Conservation (phyloP, 345 rosid species). For the Rhizophora mangle region DNA sequence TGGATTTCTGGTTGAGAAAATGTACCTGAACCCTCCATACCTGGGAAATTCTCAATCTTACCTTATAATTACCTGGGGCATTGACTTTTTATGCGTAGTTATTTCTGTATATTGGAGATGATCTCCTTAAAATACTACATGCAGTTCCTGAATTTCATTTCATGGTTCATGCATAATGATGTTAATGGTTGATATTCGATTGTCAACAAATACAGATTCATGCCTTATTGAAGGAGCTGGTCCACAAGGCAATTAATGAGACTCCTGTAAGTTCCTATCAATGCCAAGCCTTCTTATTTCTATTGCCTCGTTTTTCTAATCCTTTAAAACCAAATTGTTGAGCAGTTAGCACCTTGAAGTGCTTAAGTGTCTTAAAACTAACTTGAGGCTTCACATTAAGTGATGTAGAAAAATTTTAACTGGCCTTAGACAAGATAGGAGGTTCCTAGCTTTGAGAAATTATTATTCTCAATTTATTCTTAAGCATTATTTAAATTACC, state of each 20-base stretch:
- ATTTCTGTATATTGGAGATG: neutral
- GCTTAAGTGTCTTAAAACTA: too few species aligned
- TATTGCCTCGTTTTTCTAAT: neutral
- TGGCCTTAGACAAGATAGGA: neutral
- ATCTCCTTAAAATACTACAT: neutral
- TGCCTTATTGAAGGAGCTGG: slow-evolving; percentile 82
- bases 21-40: too few species aligned
- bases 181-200: neutral
- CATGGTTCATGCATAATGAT: neutral
- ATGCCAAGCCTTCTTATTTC: slow-evolving; percentile 11
- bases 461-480: too few species aligned
- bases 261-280: slow-evolving; percentile 58
- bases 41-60: too few species aligned
- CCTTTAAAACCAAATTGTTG: neutral
- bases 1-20: too few species aligned
- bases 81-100: too few species aligned
- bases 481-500: too few species aligned
- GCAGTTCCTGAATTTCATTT: neutral
- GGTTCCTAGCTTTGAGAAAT: neutral
- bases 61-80: too few species aligned
- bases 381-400: neutral
- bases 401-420: neutral
- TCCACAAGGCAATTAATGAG: slow-evolving; percentile 90
- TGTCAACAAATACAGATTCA: slow-evolving; percentile 56
- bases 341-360: too few species aligned